Evolutionary conservation across 805 yeast genomes (phyloP).

Genomic region (Saturnispora saitoi): DNA sequence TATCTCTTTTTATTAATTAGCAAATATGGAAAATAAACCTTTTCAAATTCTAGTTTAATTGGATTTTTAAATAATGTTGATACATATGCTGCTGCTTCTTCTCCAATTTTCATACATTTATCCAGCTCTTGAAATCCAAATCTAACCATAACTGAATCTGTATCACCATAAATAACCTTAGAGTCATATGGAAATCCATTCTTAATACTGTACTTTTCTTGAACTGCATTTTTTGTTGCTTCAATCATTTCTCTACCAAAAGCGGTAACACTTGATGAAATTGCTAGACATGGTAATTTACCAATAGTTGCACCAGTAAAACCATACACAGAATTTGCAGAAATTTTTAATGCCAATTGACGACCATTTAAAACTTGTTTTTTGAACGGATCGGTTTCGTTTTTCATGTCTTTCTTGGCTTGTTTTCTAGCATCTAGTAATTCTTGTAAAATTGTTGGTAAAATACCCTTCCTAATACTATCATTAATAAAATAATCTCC

Average conservation of each 20-base stretch:
- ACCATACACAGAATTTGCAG: conserved; percentile 98
- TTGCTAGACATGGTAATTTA: conserved; percentile 90
- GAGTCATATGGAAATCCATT: conserved; percentile 85
- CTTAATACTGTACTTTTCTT: conserved; percentile 63
- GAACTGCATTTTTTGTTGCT: conserved; percentile 78
- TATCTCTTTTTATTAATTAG: conserved; percentile 93
- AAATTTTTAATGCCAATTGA: conserved; percentile 89
- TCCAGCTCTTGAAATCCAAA: conserved; percentile 77
- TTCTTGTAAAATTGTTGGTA: conserved; percentile 88
- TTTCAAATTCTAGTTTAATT: conserved; percentile 91
- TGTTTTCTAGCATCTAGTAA: conserved; percentile 84
- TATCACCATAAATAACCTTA: conserved; percentile 93
- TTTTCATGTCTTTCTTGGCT: conserved; percentile 84
- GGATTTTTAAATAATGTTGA: conserved; percentile 76
- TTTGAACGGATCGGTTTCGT: conserved; percentile 90
- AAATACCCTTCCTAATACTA: conserved; percentile 64
- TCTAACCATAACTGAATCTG: conserved; percentile 98
- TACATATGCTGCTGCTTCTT: conserved; percentile 87
- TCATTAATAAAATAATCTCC: conserved; percentile 83
- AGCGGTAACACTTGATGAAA: conserved; percentile 91
- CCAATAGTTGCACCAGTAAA: conserved; percentile 99
- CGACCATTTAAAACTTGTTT: conserved; percentile 93
- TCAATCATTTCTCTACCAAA: conserved; percentile 98
- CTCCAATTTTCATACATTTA: conserved; percentile 84
- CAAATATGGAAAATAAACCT: conserved; percentile 90